Conservation (phyloP, 2,329 filamentous ascomycete species). For the Cladosporium cucumerinum region DNA sequence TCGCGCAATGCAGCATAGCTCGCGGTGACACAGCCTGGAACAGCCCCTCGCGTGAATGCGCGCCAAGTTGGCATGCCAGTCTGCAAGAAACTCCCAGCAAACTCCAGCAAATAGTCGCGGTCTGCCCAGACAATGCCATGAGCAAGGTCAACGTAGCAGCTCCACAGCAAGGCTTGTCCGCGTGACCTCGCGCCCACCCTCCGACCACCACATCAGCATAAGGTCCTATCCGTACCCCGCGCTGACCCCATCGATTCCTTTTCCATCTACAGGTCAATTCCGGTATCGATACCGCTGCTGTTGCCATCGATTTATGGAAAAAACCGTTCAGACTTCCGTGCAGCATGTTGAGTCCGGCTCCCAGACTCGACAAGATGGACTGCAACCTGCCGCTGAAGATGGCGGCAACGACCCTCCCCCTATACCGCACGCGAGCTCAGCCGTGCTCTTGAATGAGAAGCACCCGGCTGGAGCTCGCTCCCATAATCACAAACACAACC, state of each 20-base stretch:
- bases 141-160: slow-evolving; percentile 9
- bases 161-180: slow-evolving; percentile 13
- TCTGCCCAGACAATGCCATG: slow-evolving; percentile 14
- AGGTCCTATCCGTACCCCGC: slow-evolving; percentile 1
- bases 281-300: slow-evolving; percentile 9
- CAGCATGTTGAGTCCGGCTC: slow-evolving; percentile 18
- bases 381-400: slow-evolving; percentile 15
- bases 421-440: slow-evolving; percentile 18
- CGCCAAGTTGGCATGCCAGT: slow-evolving; percentile 16
- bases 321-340: slow-evolving; percentile 16
- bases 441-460: slow-evolving; percentile 17
- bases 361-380: slow-evolving; percentile 16
- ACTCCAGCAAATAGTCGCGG: slow-evolving; percentile 10
- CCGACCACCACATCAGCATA: not conserved
- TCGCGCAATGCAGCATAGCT: not conserved
- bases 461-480: slow-evolving; percentile 14
- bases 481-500: not conserved
- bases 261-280: slow-evolving; percentile 3
- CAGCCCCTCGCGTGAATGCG: slow-evolving; percentile 8
- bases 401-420: slow-evolving; percentile 15
- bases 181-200: slow-evolving; percentile 1
- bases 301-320: slow-evolving; percentile 18
- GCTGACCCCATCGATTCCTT: slow-evolving; percentile 1
- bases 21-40: not conserved
- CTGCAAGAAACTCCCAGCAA: not conserved